Evolutionary conservation across 306 rosid species (phyloP), one percentile per base, ranked within the genome.

Genomic region (Fragaria iinumae): DNA sequence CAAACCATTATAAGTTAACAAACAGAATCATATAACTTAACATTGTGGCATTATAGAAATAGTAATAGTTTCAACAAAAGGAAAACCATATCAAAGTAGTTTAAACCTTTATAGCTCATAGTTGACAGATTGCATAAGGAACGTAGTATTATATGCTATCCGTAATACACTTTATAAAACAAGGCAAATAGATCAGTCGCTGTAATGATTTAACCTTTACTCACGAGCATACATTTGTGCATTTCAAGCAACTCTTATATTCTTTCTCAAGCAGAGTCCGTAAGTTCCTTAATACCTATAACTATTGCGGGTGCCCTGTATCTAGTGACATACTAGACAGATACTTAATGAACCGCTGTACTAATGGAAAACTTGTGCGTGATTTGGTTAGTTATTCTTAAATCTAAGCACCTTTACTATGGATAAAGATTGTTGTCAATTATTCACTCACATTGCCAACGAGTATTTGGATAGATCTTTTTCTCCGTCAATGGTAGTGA

Each of bases 391-490:
- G 29, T 38, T 72, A 27, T 36, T 52, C 23, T 38, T 12, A 20
- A 10, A 57, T 2, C 38, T 56, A 21, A 41, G 67, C 25, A 25
- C 9, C 18, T 8, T 5, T 25, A 4, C 18, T 74, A 16, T 60
- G 11, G 11, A 17, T 21, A 41, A 39, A 48, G 47, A 72, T n/a
- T 1, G n/a, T 41, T 14, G 14, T 2, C 36, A 60, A 9, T 25
- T 41, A 8, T 62, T 56, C 70, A 87, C 97, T 93, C 80, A 93
- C 98, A 93, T 80, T 49, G 93, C 76, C 78, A 91, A 74, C 4
- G 97, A 86, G 91, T 88, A 90, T 76, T 91, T 90, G 73, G 91
- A 87, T 49, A 90, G 84, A 69, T 93, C 94, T 73, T 91, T 91
- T 80, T 89, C 97, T 79, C 98, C 96, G 77, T 88, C 89, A 53